Evolutionary conservation across 768 basidiomycete genomes (phyloP).

Genomic region (Gyrodon lividus): DNA sequence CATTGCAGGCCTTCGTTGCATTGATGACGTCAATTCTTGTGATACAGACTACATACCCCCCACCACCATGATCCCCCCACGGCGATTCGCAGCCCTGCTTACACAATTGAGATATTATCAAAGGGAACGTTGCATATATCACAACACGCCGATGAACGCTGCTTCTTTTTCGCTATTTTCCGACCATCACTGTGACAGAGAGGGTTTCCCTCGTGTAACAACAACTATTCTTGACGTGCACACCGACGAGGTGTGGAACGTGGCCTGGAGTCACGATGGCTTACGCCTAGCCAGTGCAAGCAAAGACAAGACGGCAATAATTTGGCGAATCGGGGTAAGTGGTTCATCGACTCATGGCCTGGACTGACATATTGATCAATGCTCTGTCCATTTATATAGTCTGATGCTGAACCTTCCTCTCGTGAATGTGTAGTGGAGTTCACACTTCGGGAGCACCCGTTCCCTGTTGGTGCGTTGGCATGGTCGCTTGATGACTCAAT

Average conservation of each 20-base stretch:
- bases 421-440: conserved; percentile 60
- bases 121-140: conserved; percentile 79
- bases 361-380: conserved; percentile 5
- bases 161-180: conserved; percentile 76
- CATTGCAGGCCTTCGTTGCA: not conserved
- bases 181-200: conserved; percentile 81
- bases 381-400: conserved; percentile 30
- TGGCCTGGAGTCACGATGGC: conserved; percentile 95
- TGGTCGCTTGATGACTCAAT: conserved; percentile 92
- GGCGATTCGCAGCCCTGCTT: conserved; percentile 81
- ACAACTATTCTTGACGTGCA: conserved; percentile 86
- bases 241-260: conserved; percentile 91
- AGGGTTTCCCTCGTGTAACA: conserved; percentile 80
- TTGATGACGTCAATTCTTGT: not conserved
- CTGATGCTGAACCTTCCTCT: conserved; percentile 46
- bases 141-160: conserved; percentile 63
- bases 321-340: conserved; percentile 84
- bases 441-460: conserved; percentile 73
- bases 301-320: conserved; percentile 82
- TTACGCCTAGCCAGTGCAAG: conserved; percentile 81
- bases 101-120: conserved; percentile 84
- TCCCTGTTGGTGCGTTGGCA: conserved; percentile 76
- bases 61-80: conserved; percentile 88
- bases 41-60: conserved; percentile 81
- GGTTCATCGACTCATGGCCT: conserved; percentile 7